A percentile compares a stretch with the other conserved stretches of the same genome.
phyloP scores from a whole-genome alignment of 2,329 filamentous ascomycete species.

The Phaeosphaeria sp. region DNA sequence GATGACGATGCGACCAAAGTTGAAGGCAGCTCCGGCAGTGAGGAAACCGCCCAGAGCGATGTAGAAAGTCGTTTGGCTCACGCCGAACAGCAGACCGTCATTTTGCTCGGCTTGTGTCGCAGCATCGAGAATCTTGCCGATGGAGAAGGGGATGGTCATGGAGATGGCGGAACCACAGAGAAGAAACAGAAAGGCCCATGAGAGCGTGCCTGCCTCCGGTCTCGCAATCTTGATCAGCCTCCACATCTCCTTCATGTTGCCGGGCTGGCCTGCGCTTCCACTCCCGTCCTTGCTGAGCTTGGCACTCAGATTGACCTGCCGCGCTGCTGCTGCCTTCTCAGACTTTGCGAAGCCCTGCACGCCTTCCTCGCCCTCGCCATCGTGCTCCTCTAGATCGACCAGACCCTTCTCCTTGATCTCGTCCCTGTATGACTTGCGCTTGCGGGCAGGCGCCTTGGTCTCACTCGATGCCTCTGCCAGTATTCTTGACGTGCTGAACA shows the following conservation, averaged over 20 bases:
- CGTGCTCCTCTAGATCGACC: constrained; percentile 46
- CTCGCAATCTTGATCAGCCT: constrained; percentile 87
- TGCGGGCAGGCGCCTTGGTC: constrained; percentile 20
- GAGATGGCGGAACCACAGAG: constrained; percentile 90
- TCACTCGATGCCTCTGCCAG: constrained; percentile 32
- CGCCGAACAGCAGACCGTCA: constrained; percentile 76
- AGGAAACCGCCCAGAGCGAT: constrained; percentile 75
- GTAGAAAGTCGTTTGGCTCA: constrained; percentile 89
- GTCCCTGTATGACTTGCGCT: constrained; percentile 46
- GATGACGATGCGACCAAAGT: constrained; percentile 92
- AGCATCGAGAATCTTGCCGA: constrained; percentile 92
- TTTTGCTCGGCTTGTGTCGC: constrained; percentile 75
- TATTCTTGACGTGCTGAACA: constrained; percentile 36
- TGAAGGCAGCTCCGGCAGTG: constrained; percentile 83
- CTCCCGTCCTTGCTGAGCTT: constrained; percentile 82
- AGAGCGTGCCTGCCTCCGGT: constrained; percentile 81
- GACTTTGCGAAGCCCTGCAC: constrained; percentile 72
- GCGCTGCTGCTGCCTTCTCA: constrained; percentile 84
- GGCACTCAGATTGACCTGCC: constrained; percentile 87
- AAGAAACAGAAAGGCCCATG: constrained; percentile 82
- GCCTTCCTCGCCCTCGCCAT: constrained; percentile 61
- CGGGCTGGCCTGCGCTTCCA: constrained; percentile 52
- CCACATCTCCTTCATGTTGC: constrained; percentile 77
- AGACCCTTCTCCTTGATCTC: constrained; percentile 48
- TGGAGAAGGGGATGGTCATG: constrained; percentile 96